Conservation (phyloP, 2,329 filamentous ascomycete species). For the Didymella pinodella region DNA sequence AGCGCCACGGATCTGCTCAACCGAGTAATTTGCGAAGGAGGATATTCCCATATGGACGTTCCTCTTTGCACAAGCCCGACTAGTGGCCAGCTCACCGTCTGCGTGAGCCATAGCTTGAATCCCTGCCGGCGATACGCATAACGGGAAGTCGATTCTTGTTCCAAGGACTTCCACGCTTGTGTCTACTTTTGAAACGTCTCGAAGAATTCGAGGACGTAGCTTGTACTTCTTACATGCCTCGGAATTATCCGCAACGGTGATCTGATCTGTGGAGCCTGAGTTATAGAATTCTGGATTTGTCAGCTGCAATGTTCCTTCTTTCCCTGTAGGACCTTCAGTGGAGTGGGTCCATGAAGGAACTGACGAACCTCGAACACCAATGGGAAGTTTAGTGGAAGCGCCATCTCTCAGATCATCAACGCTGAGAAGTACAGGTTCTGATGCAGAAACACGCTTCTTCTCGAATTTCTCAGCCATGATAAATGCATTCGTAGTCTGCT, state of each 20-base stretch:
- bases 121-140: slow-evolving; percentile 7
- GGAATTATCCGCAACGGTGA: slow-evolving; percentile 2
- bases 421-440: slow-evolving; percentile 34
- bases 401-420: slow-evolving; percentile 49
- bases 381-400: slow-evolving; percentile 29
- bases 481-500: background rate
- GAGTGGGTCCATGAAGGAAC: background rate
- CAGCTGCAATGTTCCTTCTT: background rate
- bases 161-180: background rate
- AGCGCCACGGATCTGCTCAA: background rate
- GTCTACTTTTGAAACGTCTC: slow-evolving; percentile 10
- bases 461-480: slow-evolving; percentile 9
- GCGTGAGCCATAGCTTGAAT: slow-evolving; percentile 8
- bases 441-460: background rate
- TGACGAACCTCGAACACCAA: slow-evolving; percentile 18
- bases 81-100: slow-evolving; percentile 8
- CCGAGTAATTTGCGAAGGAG: slow-evolving; percentile 5
- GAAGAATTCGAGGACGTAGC: slow-evolving; percentile 7
- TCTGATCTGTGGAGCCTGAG: slow-evolving; percentile 63
- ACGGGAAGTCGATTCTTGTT: slow-evolving; percentile 7
- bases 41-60: slow-evolving; percentile 12
- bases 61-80: slow-evolving; percentile 1
- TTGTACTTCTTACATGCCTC: slow-evolving; percentile 6
- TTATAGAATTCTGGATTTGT: slow-evolving; percentile 62
- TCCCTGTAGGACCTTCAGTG: background rate